phyloP scores from a whole-genome alignment of 2,329 filamentous ascomycete species.

The Microthyrium microscopicum region DNA sequence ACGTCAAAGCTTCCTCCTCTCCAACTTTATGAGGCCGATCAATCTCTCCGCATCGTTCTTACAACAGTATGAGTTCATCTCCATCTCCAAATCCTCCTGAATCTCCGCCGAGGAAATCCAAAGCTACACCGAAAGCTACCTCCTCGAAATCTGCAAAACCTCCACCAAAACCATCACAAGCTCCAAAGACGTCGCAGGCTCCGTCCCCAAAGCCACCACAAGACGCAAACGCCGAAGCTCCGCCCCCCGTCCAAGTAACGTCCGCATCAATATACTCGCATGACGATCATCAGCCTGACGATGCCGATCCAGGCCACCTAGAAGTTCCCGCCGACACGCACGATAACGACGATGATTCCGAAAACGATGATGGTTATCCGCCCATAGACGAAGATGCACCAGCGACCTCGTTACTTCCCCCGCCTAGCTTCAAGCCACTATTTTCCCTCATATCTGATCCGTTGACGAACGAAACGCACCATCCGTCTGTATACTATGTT shows the following conservation, averaged over 20 bases:
- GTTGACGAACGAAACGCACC: constrained; percentile 55
- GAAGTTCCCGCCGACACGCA: constrained; percentile 3
- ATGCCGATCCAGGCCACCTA: constrained; percentile 8
- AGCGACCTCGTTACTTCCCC: constrained; percentile 21
- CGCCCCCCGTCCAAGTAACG: constrained; percentile 7
- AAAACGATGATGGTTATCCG: constrained; percentile 16
- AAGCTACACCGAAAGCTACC: too few species aligned
- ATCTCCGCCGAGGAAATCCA: too few species aligned
- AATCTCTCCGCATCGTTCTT: too few species aligned
- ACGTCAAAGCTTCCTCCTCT: too few species aligned
- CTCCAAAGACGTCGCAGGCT: too few species aligned
- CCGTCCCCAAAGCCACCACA: too few species aligned
- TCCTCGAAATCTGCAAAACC: too few species aligned
- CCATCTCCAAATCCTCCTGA: too few species aligned
- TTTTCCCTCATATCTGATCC: constrained; percentile 72
- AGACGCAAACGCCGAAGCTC: too few species aligned
- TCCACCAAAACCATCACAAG: too few species aligned
- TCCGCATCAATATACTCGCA: constrained; percentile 7
- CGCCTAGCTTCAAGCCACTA: constrained; percentile 53
- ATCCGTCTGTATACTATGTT: constrained; percentile 80
- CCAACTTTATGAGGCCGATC: too few species aligned
- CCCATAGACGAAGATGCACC: constrained; percentile 19
- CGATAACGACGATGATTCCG: constrained; percentile 5
- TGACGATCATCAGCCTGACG: constrained; percentile 12
- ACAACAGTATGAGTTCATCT: too few species aligned